Percentiles rank a stretch among this genome's conserved stretches.
Conservation (phyloP, 2,329 filamentous ascomycete species). For the Dactylonectria macrodidyma region DNA sequence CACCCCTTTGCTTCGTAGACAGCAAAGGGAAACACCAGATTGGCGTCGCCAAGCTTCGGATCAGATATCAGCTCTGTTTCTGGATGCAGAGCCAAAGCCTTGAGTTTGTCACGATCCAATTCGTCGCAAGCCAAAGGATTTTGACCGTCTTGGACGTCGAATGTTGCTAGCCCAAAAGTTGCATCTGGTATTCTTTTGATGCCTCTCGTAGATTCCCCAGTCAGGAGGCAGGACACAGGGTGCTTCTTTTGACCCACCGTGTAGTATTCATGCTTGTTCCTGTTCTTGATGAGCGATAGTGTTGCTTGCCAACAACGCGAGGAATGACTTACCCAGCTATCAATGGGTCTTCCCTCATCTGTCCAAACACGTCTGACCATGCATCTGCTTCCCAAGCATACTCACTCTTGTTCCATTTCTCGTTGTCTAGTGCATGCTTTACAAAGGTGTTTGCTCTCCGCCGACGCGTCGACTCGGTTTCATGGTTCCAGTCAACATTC, state of each 20-base stretch:
- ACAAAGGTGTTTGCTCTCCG: too few relatives aligned
- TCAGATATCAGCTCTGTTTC: neutral
- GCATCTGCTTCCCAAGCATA: constrained; percentile 22
- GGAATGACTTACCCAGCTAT: neutral
- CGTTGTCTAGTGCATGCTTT: neutral
- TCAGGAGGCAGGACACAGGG: neutral
- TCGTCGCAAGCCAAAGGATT: neutral
- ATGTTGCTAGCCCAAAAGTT: constrained; percentile 18
- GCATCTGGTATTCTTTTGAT: constrained; percentile 19
- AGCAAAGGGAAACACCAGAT: constrained; percentile 13
- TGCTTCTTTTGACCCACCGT: neutral
- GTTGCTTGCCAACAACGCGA: too few relatives aligned
- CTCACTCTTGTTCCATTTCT: constrained; percentile 19
- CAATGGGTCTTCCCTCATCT: constrained; percentile 10
- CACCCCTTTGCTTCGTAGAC: constrained; percentile 22
- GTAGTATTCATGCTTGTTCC: neutral
- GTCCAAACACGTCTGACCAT: constrained; percentile 17
- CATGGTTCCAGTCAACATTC: too few relatives aligned
- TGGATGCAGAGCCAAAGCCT: neutral
- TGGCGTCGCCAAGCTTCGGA: neutral
- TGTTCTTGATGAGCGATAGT: neutral
- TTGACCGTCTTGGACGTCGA: constrained; percentile 7
- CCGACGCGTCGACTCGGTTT: too few relatives aligned
- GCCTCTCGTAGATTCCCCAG: constrained; percentile 1
- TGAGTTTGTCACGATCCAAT: neutral